Conservation (phyloP, 2,329 filamentous ascomycete species). For the Raffaelea ambrosiae region DNA sequence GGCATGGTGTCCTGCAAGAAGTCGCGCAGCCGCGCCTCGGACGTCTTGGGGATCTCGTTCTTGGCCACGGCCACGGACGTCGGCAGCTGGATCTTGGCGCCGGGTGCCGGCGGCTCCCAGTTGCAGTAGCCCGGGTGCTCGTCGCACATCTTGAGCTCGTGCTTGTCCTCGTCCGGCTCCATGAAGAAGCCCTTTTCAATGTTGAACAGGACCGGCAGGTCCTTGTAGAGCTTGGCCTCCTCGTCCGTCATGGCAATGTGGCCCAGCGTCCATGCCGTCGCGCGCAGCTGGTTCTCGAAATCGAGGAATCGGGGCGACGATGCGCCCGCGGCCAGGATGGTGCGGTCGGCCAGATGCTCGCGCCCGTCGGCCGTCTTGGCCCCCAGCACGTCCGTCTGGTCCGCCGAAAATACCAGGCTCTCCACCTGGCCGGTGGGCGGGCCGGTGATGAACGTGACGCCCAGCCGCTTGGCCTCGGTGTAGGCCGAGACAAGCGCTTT, state of each 20-base stretch:
- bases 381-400: background rate
- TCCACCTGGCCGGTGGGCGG: background rate
- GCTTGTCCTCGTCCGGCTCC: conserved; percentile 1
- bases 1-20: conserved; percentile 2
- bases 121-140: conserved; percentile 4
- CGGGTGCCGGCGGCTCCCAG: background rate
- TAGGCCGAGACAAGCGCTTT: background rate
- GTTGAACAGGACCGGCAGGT: conserved; percentile 4
- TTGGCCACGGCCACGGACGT: background rate
- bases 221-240: background rate
- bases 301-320: background rate
- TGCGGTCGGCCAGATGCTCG: background rate
- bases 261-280: conserved; percentile 2
- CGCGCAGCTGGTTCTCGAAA: conserved; percentile 1
- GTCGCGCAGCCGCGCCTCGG: background rate
- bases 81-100: background rate
- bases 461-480: background rate
- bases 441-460: background rate
- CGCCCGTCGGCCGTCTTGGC: background rate
- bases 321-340: background rate
- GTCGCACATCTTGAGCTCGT: conserved; percentile 3
- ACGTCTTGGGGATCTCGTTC: background rate
- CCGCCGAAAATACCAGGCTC: background rate
- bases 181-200: conserved; percentile 5
- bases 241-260: conserved; percentile 1